These are phyloP conservation scores for Knoxdaviesia capensis DNA, from an alignment of 2,329 filamentous ascomycete genomes.

Conservation along the genomic window DNA sequence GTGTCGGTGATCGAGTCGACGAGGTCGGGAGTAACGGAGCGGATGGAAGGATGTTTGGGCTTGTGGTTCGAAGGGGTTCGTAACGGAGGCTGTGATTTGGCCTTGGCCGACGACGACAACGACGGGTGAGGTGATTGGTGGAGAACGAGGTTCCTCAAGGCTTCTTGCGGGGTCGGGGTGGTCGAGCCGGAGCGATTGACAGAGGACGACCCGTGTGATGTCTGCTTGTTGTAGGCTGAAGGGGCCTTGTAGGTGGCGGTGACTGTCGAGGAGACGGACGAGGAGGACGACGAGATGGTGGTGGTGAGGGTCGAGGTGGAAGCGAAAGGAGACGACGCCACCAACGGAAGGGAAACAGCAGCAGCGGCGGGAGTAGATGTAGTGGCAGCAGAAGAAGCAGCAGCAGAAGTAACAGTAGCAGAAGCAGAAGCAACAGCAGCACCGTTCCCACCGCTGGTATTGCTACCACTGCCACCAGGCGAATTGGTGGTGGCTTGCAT, in stretches of 20 bases:
- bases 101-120: not conserved
- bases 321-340: too few relatives aligned
- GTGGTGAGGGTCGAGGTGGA: not conserved
- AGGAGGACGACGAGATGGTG: not conserved
- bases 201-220: constrained; percentile 2
- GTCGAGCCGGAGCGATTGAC: not conserved
- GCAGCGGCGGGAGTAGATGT: too few relatives aligned
- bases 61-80: too few relatives aligned
- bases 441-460: too few relatives aligned
- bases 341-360: too few relatives aligned
- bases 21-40: constrained; percentile 46
- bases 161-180: not conserved
- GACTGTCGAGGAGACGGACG: not conserved
- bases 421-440: too few relatives aligned
- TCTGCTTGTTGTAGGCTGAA: too few relatives aligned
- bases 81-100: constrained; percentile 7
- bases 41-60: constrained; percentile 18
- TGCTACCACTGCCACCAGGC: too few relatives aligned
- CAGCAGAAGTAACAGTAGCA: not conserved
- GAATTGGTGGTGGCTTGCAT: too few relatives aligned
- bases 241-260: constrained; percentile 1
- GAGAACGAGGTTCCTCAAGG: not conserved
- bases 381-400: not conserved
- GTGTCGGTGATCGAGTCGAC: constrained; percentile 10
- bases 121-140: not conserved